Evolutionary conservation across 116 monocot species (phyloP).

Genomic region (Papilionanthe hybrid): DNA sequence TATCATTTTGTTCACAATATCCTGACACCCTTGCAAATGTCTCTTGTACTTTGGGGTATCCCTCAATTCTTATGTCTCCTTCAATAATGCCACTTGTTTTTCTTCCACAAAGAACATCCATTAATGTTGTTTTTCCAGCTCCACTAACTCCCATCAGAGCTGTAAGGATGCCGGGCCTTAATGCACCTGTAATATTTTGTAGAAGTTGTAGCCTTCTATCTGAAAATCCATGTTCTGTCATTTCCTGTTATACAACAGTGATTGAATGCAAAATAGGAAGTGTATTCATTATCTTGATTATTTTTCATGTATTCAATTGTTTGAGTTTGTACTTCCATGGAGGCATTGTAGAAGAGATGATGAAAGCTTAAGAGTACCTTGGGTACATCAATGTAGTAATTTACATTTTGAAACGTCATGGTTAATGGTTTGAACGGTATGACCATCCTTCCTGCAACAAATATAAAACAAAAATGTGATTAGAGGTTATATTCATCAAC

Average conservation of each 20-base stretch:
- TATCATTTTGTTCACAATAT: slow-evolving; percentile 12
- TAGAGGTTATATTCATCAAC: not conserved
- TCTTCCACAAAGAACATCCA: slow-evolving; percentile 14
- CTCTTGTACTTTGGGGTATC: slow-evolving; percentile 3
- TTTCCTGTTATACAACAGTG: not conserved
- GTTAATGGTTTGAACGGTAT: slow-evolving; percentile 82
- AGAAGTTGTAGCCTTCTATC: not conserved
- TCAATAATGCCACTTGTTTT: slow-evolving; percentile 10
- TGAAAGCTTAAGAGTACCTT: slow-evolving; percentile 27
- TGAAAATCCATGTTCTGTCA: not conserved
- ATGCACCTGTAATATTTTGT: slow-evolving; percentile 4
- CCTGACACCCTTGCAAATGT: slow-evolving; percentile 13
- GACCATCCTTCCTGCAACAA: slow-evolving; percentile 47
- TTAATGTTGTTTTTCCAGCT: slow-evolving; percentile 13
- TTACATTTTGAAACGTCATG: slow-evolving; percentile 63
- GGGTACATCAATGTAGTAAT: slow-evolving; percentile 74
- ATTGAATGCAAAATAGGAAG: not conserved
- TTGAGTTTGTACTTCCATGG: not conserved
- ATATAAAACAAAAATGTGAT: too few species aligned
- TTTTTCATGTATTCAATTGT: not conserved
- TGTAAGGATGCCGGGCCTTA: slow-evolving; percentile 11
- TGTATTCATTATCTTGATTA: not conserved
- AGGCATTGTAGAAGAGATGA: not conserved
- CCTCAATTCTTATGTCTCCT: slow-evolving; percentile 8
- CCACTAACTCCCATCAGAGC: slow-evolving; percentile 11